A percentile compares a stretch with the other conserved stretches of the same genome.
These are phyloP conservation scores for Thelonectria olida DNA, from an alignment of 2,329 filamentous ascomycete genomes.

Conservation along the genomic window DNA sequence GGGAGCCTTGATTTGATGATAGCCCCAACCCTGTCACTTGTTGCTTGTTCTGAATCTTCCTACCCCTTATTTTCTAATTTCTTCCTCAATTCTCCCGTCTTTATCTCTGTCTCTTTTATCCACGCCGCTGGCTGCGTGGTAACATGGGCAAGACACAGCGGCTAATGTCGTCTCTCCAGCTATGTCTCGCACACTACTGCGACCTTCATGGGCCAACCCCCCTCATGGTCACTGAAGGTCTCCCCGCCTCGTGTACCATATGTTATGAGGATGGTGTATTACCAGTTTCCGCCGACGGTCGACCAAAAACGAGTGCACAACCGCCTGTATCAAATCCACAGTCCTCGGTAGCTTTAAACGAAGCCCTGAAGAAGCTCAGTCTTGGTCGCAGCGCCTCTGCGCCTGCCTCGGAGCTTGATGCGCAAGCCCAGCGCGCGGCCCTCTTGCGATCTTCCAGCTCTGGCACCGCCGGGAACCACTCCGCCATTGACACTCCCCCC, in stretches of 20 bases:
- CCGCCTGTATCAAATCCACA: slow-evolving; percentile 45
- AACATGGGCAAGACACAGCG: slow-evolving; percentile 41
- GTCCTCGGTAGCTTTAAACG: slow-evolving; percentile 52
- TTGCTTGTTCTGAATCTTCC: slow-evolving; percentile 24
- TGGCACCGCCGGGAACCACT: slow-evolving; percentile 46
- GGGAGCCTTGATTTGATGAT: slow-evolving; percentile 32
- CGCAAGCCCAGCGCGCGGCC: slow-evolving; percentile 53
- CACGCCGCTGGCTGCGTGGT: slow-evolving; percentile 15
- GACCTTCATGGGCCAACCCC: slow-evolving; percentile 75
- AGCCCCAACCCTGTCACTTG: slow-evolving; percentile 22
- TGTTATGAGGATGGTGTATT: slow-evolving; percentile 60
- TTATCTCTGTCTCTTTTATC: slow-evolving; percentile 4
- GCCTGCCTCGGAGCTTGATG: slow-evolving; percentile 56
- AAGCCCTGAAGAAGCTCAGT: slow-evolving; percentile 59
- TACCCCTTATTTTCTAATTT: slow-evolving; percentile 8
- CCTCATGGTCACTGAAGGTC: slow-evolving; percentile 74
- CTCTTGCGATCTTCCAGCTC: slow-evolving; percentile 52
- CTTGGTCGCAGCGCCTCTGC: slow-evolving; percentile 55
- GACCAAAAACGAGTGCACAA: slow-evolving; percentile 53
- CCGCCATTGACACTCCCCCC: slow-evolving; percentile 65
- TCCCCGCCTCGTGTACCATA: slow-evolving; percentile 67
- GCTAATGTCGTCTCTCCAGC: slow-evolving; percentile 58
- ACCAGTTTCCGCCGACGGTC: slow-evolving; percentile 37
- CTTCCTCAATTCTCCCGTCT: neutral
- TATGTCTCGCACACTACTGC: slow-evolving; percentile 77